phyloP scores from a whole-genome alignment of 106 monocot species.

The Platanthera zijinensis region DNA sequence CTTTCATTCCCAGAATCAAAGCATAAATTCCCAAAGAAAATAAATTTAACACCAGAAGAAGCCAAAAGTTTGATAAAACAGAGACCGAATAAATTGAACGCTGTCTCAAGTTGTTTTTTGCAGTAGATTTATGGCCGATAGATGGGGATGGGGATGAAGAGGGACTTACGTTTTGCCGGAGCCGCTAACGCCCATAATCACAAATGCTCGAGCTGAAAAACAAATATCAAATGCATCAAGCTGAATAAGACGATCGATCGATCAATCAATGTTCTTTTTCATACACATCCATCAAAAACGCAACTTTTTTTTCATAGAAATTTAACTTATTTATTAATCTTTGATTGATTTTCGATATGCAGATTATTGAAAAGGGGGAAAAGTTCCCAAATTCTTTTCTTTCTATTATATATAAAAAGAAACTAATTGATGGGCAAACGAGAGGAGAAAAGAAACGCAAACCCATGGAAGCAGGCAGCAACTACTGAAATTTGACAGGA shows the following conservation, averaged over 20 bases:
- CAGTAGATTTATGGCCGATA: too few relatives aligned
- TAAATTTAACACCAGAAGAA: too few relatives aligned
- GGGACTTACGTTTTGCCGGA: constrained; percentile 75
- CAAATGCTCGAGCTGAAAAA: constrained; percentile 50
- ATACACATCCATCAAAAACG: background rate
- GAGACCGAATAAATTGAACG: too few relatives aligned
- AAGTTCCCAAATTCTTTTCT: too few relatives aligned
- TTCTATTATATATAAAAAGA: background rate
- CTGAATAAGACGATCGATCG: background rate
- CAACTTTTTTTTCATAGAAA: background rate
- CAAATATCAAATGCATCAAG: background rate
- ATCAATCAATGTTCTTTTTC: too few relatives aligned
- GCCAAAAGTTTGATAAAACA: too few relatives aligned
- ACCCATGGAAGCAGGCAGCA: background rate
- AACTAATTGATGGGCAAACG: background rate
- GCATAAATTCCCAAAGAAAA: too few relatives aligned
- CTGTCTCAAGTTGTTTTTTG: too few relatives aligned
- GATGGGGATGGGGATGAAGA: background rate
- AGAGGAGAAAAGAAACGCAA: background rate
- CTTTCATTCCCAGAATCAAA: too few relatives aligned
- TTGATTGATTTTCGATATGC: background rate
- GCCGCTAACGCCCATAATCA: constrained; percentile 94
- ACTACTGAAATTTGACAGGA: background rate
- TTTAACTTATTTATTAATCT: background rate
- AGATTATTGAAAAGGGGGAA: background rate